Evolutionary conservation across 139 green algal species (phyloP).

Genomic region (Chlorella vulgaris): DNA sequence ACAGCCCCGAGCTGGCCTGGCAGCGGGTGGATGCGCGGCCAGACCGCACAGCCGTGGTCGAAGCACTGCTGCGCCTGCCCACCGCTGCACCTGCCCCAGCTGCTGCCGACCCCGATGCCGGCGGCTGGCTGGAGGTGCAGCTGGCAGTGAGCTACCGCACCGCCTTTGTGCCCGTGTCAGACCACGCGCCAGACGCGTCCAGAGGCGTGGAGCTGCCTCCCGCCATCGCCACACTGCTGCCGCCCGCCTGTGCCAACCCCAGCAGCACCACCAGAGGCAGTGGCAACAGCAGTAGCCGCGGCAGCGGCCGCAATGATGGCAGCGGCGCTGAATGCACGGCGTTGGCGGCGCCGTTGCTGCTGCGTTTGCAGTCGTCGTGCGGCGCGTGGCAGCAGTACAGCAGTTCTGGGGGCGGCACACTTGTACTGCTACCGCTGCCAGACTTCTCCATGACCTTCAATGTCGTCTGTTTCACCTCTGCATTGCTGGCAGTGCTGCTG

Average conservation of each 20-base stretch:
- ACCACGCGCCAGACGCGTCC: conserved; percentile 79
- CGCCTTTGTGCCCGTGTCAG: conserved; percentile 65
- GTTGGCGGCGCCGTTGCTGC: background rate
- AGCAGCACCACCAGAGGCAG: too few species aligned
- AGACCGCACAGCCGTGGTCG: conserved; percentile 15
- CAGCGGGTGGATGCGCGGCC: conserved; percentile 1
- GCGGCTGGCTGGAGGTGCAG: background rate
- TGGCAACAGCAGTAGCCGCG: background rate
- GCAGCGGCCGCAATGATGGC: background rate
- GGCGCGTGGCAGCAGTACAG: conserved; percentile 6
- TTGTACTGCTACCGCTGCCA: conserved; percentile 81
- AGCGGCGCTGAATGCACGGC: background rate
- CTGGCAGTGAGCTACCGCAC: conserved; percentile 74
- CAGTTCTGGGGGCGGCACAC: background rate
- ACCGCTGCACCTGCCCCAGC: conserved; percentile 12
- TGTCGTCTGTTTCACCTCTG: conserved; percentile 88
- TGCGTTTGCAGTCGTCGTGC: background rate
- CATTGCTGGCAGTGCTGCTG: conserved; percentile 82
- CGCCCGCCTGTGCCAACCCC: conserved; percentile 11
- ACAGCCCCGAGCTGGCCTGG: background rate
- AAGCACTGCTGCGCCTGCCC: conserved; percentile 32
- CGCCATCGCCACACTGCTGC: conserved; percentile 57
- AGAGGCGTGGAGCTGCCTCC: conserved; percentile 89
- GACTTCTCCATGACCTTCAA: conserved; percentile 98
- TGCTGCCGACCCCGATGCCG: conserved; percentile 55